Base-by-base conservation (phyloP, 2,329 filamentous ascomycete species). In the Claviceps sp. region DNA sequence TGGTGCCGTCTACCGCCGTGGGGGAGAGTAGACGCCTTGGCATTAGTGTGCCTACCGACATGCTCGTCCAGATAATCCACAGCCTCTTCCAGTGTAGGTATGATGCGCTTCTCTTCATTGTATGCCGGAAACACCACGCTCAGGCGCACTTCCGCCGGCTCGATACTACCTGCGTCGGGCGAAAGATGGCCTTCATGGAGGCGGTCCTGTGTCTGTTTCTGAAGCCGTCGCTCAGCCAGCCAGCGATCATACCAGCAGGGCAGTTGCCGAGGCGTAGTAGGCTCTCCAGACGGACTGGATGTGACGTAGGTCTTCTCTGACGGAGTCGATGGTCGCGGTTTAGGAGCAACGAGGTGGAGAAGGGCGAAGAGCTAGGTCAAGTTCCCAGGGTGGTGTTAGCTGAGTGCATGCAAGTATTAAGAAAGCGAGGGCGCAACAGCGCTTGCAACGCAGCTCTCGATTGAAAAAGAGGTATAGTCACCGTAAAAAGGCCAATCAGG, bases 111-210 rank as follows among this genome's bases (percentile, higher is more conserved):
- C 65, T 91, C 85, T 64, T 98, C 93, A 60, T 98, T 98, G 76
- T 89, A 98, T 9, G 93, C 93, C 0, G 93, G 93, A 44, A 98
- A 84, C 0, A 98, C 89, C 7, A 97, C 82, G 51, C 87, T 93
- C 73, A 98, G 82, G 64, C 85, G 86, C n/a, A 96, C 70, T 56
- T 90, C 82, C 14, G 89, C 79, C 2, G 83, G 76, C 57, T 89
- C 85, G 51, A 94, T 85, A 45, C 72, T 68, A 58, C 79, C 76
- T 16, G 75, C 67, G 57, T 81, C 73, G 41, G 67, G 66, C 3
- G 67, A 63, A 45, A 67, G 65, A 56, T 65, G 67, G 4, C 69
- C 70, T 63, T 56, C 69, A 62, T 56, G 69, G 60, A 60, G 61
- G 54, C 58, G 55, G 40, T 62, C 55, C 34, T 61, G 64, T 5